Evolutionary conservation across 1,284 basidiomycete species (phyloP), one percentile per base, ranked within the genome.

Genomic region (Puccinia novopanici): DNA sequence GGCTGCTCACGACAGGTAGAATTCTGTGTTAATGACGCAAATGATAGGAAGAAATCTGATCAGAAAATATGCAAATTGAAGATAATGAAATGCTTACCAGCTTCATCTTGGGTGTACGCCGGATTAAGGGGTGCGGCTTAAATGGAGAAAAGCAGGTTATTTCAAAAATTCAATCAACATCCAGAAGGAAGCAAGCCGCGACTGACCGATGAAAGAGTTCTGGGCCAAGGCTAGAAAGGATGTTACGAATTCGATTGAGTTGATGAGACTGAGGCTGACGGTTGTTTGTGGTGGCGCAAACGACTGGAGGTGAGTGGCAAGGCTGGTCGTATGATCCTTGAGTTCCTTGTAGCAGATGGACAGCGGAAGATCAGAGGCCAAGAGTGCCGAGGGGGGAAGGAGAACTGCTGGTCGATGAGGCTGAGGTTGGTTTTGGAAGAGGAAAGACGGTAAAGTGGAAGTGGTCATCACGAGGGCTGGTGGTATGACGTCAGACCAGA

Each of bases 91-190:
- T 84, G 84, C 67, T 82, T 79, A 55, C 78, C 71, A 67, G 87
- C 86, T 81, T 87, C 87, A 40, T 83, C 82, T 37, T 84, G 82
- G 45, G 85, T 86, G 82, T 87, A 87, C 65, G 84, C 85, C 2
- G 87, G 87, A 83, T 87, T 87, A 48, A 87, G 82, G 0, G 87
- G 87, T n/a, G 87, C 87, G 30, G 87, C 85, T 80, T n/a, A 27
- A 59, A 34, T 27, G 19, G 54, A 57, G 27, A 63, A 34, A 50
- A 37, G 24, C 9, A 45, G 3, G 30, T 54, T 37, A 40, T 19
- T 19, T 34, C 34, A 55, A 17, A 13, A 6, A 70, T 57, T 4
- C 54, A 30, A 24, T 45, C 19, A 10, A 52, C n/a, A 13, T 45
- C 27, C 22, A 30, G 34, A 3, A 75, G 54, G 34, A 19, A 45